Base-by-base conservation (phyloP, 331 rosid genomes). In the Phaseolus coccineus region DNA sequence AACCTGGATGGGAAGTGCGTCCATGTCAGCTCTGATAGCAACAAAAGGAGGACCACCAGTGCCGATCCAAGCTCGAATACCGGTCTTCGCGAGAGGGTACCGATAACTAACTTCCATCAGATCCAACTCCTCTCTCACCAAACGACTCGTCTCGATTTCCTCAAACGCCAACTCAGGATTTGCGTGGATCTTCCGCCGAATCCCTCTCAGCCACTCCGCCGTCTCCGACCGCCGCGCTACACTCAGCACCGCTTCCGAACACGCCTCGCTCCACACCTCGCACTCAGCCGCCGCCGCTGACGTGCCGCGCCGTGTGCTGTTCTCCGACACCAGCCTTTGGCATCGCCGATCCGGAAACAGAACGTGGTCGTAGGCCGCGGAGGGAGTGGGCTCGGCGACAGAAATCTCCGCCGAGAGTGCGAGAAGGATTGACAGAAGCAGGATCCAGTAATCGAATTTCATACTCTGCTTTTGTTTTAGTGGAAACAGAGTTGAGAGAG, bases 1-100 rank as follows among this genome's bases (percentile, higher is more conserved):
- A 12, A 94, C 99, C 99, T 95, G 97, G 40, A 95, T 92, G 2
- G 99, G 99, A 48, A 92, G 97, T 16, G 99, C 97, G 55, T 95
- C 99, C 99, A 95, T 92, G 88, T 95, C 97, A 58, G 99, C 99
- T 81, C 97, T 84, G 80, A 95, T 74, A 9, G 97, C 97, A 42
- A 95, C 97, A 81, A 90, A 93, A 50, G 97, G 99, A 5, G 99
- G 94, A 10, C 90, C 84, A 1, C 97, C 97, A 16, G 94, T 91
- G 1, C 97, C 99, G 85, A 95, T 90, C 96, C 83, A 90, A 51
- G 96, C 99, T 14, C 97, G 85, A 46, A 95, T 82, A 30, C 99
- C 99, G 79, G 99, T 95, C 66, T 84, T 89, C 0, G 97, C 99
- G 8, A 92, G 74, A 5, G 97, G 96, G 27, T 73, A 85, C 56